phyloP scores from a whole-genome alignment of 768 basidiomycete genomes.

The Kwoniella pini region DNA sequence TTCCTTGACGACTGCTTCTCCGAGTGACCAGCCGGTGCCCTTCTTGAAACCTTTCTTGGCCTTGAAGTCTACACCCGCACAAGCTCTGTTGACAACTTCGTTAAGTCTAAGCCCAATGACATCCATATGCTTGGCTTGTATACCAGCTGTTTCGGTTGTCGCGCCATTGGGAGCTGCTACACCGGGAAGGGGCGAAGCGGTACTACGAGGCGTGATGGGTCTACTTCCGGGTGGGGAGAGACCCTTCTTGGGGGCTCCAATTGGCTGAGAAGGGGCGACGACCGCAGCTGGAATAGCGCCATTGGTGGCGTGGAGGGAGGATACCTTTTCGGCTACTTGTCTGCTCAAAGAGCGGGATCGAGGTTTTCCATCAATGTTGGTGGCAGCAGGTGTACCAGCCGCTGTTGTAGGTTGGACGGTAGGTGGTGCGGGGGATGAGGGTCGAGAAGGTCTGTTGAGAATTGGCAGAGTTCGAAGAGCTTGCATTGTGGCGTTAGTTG shows the following conservation, averaged over 20 bases:
- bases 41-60: conserved; percentile 48
- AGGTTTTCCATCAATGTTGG: conserved; percentile 24
- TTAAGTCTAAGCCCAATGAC: conserved; percentile 50
- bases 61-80: conserved; percentile 49
- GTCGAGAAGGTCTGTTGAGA: conserved; percentile 52
- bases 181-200: conserved; percentile 24
- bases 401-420: conserved; percentile 36
- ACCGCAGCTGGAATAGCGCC: conserved; percentile 18
- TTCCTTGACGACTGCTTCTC: conserved; percentile 53
- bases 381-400: conserved; percentile 21
- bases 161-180: conserved; percentile 6
- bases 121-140: conserved; percentile 49
- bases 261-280: conserved; percentile 22
- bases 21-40: conserved; percentile 49
- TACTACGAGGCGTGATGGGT: conserved; percentile 37
- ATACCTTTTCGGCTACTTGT: conserved; percentile 42
- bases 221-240: conserved; percentile 43
- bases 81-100: conserved; percentile 53
- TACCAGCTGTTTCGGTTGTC: conserved; percentile 27
- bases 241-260: conserved; percentile 19
- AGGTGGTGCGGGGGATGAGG: conserved; percentile 52
- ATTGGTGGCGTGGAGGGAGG: conserved; percentile 24
- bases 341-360: conserved; percentile 43
- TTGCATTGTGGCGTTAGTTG: conserved; percentile 40
- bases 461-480: conserved; percentile 53